Conservation (phyloP, 306 rosid genomes). For the Pyrus pyrifolia region DNA sequence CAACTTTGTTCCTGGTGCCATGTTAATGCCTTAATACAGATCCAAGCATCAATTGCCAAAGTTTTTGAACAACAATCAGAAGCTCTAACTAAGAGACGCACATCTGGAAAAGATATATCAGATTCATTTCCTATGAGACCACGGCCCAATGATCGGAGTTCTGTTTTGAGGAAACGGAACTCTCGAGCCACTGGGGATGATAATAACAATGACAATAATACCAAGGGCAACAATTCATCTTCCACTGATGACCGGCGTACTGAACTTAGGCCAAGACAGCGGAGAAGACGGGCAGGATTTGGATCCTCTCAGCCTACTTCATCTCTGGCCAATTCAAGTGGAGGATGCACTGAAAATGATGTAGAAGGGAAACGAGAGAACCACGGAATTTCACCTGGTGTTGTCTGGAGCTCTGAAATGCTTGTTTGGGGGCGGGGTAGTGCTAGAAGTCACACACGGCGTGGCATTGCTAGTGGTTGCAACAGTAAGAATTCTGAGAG, state of each 20-base stretch:
- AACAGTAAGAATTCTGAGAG: slow-evolving; percentile 44
- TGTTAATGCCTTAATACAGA: slow-evolving; percentile 31
- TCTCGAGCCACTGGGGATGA: slow-evolving; percentile 36
- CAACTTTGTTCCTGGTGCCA: slow-evolving; percentile 5
- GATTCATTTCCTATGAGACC: slow-evolving; percentile 44
- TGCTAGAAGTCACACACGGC: slow-evolving; percentile 50
- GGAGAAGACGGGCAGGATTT: slow-evolving; percentile 42
- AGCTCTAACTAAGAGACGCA: slow-evolving; percentile 52
- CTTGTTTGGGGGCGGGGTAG: slow-evolving; percentile 73
- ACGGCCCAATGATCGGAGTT: slow-evolving; percentile 41
- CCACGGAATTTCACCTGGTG: slow-evolving; percentile 31
- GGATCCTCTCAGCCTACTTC: slow-evolving; percentile 43
- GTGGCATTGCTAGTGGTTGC: slow-evolving; percentile 36
- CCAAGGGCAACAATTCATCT: slow-evolving; percentile 40
- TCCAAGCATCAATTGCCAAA: slow-evolving; percentile 67
- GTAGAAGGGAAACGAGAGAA: slow-evolving; percentile 40
- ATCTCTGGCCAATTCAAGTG: slow-evolving; percentile 25
- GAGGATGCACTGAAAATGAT: slow-evolving; percentile 42
- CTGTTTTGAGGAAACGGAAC: slow-evolving; percentile 30
- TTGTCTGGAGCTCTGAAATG: slow-evolving; percentile 41
- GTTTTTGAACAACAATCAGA: slow-evolving; percentile 51
- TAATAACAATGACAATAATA: slow-evolving; percentile 34
- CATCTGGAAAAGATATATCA: slow-evolving; percentile 41
- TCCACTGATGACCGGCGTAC: slow-evolving; percentile 42
- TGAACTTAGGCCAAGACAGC: slow-evolving; percentile 31